Percentiles rank a stretch among this genome's conserved stretches.
These are phyloP conservation scores for Elaeis guineensis DNA, from an alignment of 176 grass and related monocot genomes.

Conservation along the genomic window DNA sequence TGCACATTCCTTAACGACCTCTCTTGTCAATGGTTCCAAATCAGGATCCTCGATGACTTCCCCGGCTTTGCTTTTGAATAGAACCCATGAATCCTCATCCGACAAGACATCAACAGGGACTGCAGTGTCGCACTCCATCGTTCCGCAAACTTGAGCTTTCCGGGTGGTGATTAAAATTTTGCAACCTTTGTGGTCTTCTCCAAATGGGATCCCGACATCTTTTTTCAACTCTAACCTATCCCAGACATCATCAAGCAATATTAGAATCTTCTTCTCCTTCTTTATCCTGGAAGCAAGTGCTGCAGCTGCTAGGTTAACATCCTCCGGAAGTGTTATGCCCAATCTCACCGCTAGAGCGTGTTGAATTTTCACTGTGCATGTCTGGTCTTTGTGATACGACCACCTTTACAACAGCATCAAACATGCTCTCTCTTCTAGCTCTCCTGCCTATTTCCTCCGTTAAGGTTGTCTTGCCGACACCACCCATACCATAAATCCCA, in stretches of 20 bases:
- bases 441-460: slow-evolving; percentile 7
- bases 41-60: not conserved
- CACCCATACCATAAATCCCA: slow-evolving; percentile 26
- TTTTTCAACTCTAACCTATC: slow-evolving; percentile 8
- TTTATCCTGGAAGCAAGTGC: slow-evolving; percentile 2
- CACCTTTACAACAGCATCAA: slow-evolving; percentile 12
- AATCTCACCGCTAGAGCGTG: slow-evolving; percentile 1
- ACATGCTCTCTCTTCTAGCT: not conserved
- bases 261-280: slow-evolving; percentile 9
- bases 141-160: slow-evolving; percentile 11
- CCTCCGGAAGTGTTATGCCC: not conserved
- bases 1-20: slow-evolving; percentile 19
- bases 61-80: slow-evolving; percentile 25
- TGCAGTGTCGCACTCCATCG: slow-evolving; percentile 2
- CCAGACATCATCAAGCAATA: slow-evolving; percentile 32
- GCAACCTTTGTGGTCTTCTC: slow-evolving; percentile 1
- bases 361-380: slow-evolving; percentile 3
- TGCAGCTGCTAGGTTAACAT: not conserved
- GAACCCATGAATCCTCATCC: slow-evolving; percentile 19
- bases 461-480: slow-evolving; percentile 27
- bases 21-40: slow-evolving; percentile 12
- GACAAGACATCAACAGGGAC: slow-evolving; percentile 10
- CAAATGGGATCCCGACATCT: slow-evolving; percentile 21
- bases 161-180: slow-evolving; percentile 25
- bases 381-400: slow-evolving; percentile 11